Percentiles rank a stretch among this genome's conserved stretches.
phyloP scores from a whole-genome alignment of 2,329 filamentous ascomycete species.

The Aspergillus sclerotialis region DNA sequence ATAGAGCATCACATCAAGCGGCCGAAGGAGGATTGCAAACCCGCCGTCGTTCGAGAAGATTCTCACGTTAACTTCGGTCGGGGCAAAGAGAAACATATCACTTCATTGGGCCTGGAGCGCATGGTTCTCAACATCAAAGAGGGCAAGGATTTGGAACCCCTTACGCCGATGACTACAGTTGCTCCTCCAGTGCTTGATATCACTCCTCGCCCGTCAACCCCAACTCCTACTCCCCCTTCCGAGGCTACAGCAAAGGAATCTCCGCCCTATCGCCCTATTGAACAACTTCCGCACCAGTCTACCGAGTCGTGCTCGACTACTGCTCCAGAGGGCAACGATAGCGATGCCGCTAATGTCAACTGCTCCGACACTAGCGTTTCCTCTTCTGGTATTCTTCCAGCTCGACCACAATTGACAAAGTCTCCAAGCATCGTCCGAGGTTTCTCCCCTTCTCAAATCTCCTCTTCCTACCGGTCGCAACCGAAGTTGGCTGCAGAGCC shows the following conservation, averaged over 20 bases:
- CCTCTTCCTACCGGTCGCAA: constrained; percentile 59
- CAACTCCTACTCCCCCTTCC: constrained; percentile 31
- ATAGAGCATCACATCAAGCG: constrained; percentile 53
- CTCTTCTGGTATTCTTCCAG: constrained; percentile 39
- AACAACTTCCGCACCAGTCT: constrained; percentile 34
- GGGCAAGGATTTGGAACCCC: constrained; percentile 60
- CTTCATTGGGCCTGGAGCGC: constrained; percentile 85
- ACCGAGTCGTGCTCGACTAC: constrained; percentile 58
- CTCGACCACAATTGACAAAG: constrained; percentile 45
- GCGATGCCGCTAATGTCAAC: constrained; percentile 35
- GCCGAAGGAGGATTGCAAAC: constrained; percentile 56
- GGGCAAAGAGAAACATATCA: constrained; percentile 77
- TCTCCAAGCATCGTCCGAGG: constrained; percentile 72
- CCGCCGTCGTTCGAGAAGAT: constrained; percentile 44
- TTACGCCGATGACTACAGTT: constrained; percentile 39
- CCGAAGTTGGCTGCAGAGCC: constrained; percentile 47
- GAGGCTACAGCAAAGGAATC: constrained; percentile 22
- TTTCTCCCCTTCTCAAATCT: constrained; percentile 71
- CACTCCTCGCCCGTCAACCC: constrained; percentile 37
- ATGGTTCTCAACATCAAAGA: constrained; percentile 90
- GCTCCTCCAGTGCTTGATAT: constrained; percentile 34
- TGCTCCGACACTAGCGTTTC: constrained; percentile 57
- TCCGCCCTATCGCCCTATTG: constrained; percentile 21
- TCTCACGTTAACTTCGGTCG: constrained; percentile 59
- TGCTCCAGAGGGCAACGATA: constrained; percentile 37